Conservation (phyloP, 176 grass and related monocot species). For the Saccharum officinarum region DNA sequence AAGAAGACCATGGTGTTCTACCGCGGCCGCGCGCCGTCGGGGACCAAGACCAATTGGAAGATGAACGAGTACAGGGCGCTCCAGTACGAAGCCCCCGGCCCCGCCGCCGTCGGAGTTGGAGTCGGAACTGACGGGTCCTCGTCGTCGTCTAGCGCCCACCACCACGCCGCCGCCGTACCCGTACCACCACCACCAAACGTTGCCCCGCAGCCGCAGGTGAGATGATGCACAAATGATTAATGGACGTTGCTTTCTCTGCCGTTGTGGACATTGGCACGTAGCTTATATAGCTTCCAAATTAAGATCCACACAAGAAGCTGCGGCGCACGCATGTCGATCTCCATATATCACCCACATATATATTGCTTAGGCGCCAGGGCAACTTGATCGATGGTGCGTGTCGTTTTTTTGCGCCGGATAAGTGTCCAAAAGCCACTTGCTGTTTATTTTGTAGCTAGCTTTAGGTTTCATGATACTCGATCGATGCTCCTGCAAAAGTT, state of each 20-base stretch:
- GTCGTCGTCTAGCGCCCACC: not conserved
- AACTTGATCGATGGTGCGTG: conserved; percentile 26
- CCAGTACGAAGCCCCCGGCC: conserved; percentile 26
- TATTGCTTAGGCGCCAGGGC: not conserved
- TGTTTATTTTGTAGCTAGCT: not conserved
- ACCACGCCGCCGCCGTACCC: conserved; percentile 2
- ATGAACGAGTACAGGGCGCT: conserved; percentile 87
- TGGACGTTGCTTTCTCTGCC: conserved; percentile 35
- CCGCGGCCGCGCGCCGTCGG: conserved; percentile 63
- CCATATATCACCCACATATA: not conserved
- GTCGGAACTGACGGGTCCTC: not conserved
- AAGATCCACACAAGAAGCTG: not conserved
- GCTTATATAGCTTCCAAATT: not conserved
- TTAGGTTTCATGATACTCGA: not conserved
- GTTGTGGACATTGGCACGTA: conserved; percentile 13
- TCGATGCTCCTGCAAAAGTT: not conserved
- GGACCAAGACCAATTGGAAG: conserved; percentile 85
- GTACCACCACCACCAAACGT: not conserved
- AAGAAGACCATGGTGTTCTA: conserved; percentile 99
- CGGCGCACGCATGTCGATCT: conserved; percentile 25
- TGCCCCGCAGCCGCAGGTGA: conserved; percentile 14
- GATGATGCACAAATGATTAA: conserved; percentile 21
- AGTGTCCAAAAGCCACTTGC: conserved; percentile 23
- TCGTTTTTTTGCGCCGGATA: conserved; percentile 27
- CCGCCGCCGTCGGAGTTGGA: not conserved